These are phyloP conservation scores for Xylaria curta DNA, from an alignment of 495 filamentous ascomycete genomes.

Conservation along the genomic window DNA sequence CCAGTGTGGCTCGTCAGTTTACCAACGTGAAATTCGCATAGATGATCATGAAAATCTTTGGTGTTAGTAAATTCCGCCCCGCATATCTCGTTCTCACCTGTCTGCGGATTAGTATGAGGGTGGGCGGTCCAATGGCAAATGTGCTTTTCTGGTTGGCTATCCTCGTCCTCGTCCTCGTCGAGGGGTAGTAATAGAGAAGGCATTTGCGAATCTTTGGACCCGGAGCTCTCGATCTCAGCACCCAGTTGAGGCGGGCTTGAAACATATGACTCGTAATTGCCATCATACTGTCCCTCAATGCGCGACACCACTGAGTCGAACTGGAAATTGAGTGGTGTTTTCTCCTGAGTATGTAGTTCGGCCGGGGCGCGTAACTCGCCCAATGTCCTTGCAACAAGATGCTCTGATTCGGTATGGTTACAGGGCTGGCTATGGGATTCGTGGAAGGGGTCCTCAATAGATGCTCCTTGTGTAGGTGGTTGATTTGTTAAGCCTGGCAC, in stretches of 20 bases:
- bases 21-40: constrained; percentile 48
- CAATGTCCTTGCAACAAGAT: constrained; percentile 36
- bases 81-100: constrained; percentile 28
- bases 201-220: not conserved
- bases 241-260: constrained; percentile 4
- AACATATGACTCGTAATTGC: constrained; percentile 8
- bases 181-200: not conserved
- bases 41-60: constrained; percentile 47
- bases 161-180: not conserved
- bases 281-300: not conserved
- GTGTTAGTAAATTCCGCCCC: constrained; percentile 31
- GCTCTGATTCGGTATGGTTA: constrained; percentile 39
- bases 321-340: constrained; percentile 24
- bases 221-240: constrained; percentile 1
- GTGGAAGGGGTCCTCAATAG: constrained; percentile 4
- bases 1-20: constrained; percentile 48
- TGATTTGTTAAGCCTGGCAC: constrained; percentile 2
- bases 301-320: constrained; percentile 6
- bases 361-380: constrained; percentile 33
- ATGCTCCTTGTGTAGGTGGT: not conserved
- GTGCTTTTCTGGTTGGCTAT: constrained; percentile 18
- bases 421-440: constrained; percentile 31
- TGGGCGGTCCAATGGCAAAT: constrained; percentile 44
- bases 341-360: constrained; percentile 18
- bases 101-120: constrained; percentile 19